phyloP scores from a whole-genome alignment of 306 rosid species.

The Rubus idaeus region DNA sequence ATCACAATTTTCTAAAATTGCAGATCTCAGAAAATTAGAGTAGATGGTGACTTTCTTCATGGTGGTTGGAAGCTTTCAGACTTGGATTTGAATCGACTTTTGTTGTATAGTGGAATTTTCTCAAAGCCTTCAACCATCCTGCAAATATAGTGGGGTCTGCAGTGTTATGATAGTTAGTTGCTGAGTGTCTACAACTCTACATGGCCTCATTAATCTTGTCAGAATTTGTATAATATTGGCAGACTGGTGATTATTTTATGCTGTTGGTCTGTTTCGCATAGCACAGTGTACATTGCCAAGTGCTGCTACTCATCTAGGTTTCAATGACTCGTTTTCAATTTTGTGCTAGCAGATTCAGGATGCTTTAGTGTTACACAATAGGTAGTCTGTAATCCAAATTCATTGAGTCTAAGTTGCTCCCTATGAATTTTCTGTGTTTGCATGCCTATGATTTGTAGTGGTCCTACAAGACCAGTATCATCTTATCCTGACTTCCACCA shows the following conservation, averaged over 20 bases:
- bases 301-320: conserved; percentile 47
- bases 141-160: conserved; percentile 22
- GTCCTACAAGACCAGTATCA: background rate
- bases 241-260: conserved; percentile 52
- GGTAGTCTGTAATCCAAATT: conserved; percentile 52
- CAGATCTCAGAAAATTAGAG: conserved; percentile 31
- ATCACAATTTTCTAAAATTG: conserved; percentile 11
- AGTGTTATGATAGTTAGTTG: background rate
- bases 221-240: conserved; percentile 62
- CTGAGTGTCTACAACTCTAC: background rate
- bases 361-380: conserved; percentile 48
- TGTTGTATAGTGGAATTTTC: conserved; percentile 38
- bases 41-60: conserved; percentile 30
- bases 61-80: conserved; percentile 22
- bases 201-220: conserved; percentile 32
- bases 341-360: conserved; percentile 65
- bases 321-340: conserved; percentile 37
- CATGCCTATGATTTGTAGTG: background rate
- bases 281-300: conserved; percentile 77
- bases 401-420: conserved; percentile 31
- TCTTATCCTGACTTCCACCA: background rate
- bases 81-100: conserved; percentile 27
- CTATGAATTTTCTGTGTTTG: background rate
- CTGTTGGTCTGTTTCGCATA: conserved; percentile 37
- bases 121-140: conserved; percentile 23